Base-by-base conservation (phyloP, 2,329 filamentous ascomycete genomes). In the Aspergillus ustus region DNA sequence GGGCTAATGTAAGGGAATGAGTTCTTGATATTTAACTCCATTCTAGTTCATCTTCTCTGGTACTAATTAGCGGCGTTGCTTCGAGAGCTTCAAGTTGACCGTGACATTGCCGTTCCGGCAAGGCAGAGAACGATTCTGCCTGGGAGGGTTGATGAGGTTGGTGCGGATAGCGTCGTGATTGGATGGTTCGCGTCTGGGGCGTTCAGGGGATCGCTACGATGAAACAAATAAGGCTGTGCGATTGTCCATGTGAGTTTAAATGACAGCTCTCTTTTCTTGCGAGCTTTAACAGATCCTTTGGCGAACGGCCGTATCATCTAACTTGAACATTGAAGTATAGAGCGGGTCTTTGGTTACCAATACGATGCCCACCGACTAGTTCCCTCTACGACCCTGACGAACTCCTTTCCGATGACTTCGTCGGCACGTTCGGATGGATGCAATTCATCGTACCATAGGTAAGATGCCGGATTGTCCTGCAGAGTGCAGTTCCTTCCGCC, bases 381-480 rank as follows among this genome's bases (percentile, higher is more conserved):
- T 13, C 86, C 86, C 31, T 78, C 74, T 7, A 88, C 74, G 1
- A 87, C 81, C 37, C 81, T 79, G 4, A 85, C 75, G 72, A 89
- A 88, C 60, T 85, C 82, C 61, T 75, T 77, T 19, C 85, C 87
- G 54, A 89, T 81, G 48, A 83, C 78, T 69, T 84, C 78, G 75
- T 86, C 83, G 7, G 88, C 84, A 75, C 86, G 85, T 75, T 87
- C 83, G 31, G 87, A 88, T 0, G 90, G 89, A 78, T 94, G 91
- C 71, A 93, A 73, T 71, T 88, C 85, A 75, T 94, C 90, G 68
- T 83, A 91, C 89, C 90, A 93, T 72, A 92, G 66, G 72, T 85
- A 93, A 50, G 84, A 87, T 66, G 89, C 85, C 37, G 80, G 74
- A 37, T 80, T 78, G 3, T 80, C 60, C 20, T 48, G 31, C 1